phyloP scores from a whole-genome alignment of 495 filamentous ascomycete species.

The Penicillium nucicola region DNA sequence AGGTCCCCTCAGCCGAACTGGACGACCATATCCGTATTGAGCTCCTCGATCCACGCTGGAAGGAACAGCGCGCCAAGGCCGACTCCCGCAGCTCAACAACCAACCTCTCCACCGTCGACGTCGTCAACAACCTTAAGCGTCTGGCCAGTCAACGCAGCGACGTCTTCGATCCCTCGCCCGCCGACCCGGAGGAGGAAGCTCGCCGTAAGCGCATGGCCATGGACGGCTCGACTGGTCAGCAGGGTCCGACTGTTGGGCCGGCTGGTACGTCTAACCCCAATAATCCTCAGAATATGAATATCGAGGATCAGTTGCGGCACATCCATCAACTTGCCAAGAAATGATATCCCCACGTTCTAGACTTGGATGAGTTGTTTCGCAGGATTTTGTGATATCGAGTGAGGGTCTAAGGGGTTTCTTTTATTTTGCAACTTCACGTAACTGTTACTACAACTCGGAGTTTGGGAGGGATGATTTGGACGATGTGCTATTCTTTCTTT shows the following conservation, averaged over 20 bases:
- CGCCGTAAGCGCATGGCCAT: slow-evolving; percentile 72
- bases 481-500: slow-evolving; percentile 8
- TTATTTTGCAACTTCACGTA: background rate
- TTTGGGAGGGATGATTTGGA: slow-evolving; percentile 12
- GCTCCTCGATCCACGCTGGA: slow-evolving; percentile 92
- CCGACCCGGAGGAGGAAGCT: slow-evolving; percentile 62
- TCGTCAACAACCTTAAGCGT: slow-evolving; percentile 94
- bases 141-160: slow-evolving; percentile 88
- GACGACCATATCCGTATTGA: slow-evolving; percentile 96
- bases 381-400: background rate
- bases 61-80: slow-evolving; percentile 86
- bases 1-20: slow-evolving; percentile 80
- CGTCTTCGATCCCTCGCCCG: slow-evolving; percentile 67
- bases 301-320: slow-evolving; percentile 49
- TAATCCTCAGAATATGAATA: slow-evolving; percentile 43
- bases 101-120: slow-evolving; percentile 81
- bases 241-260: slow-evolving; percentile 25
- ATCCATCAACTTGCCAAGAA: slow-evolving; percentile 42
- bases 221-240: slow-evolving; percentile 8
- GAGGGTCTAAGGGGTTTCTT: slow-evolving; percentile 8
- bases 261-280: slow-evolving; percentile 23
- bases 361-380: background rate
- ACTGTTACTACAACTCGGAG: slow-evolving; percentile 8
- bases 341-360: slow-evolving; percentile 5
- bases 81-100: slow-evolving; percentile 82